phyloP scores from a whole-genome alignment of 108 stramenopile species.

The Cylindrotheca closterium region DNA sequence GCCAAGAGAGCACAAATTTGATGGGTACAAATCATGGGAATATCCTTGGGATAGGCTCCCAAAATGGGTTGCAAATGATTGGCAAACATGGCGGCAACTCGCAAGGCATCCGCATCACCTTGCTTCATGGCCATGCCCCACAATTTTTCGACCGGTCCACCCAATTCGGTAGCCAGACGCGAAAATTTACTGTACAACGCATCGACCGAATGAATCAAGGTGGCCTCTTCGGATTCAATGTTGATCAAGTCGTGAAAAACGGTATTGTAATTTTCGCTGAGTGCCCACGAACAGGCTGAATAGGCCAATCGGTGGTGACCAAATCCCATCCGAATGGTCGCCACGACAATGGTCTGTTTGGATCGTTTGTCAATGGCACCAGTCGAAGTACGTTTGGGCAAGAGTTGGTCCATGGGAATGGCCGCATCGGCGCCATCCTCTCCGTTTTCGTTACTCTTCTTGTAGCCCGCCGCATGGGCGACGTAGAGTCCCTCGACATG shows the following conservation, averaged over 20 bases:
- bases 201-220: conserved; percentile 80
- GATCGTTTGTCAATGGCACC: conserved; percentile 11
- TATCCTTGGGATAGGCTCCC: conserved; percentile 70
- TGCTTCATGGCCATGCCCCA: conserved; percentile 80
- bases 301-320: conserved; percentile 95
- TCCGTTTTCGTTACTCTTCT: conserved; percentile 7
- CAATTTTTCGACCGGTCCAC: conserved; percentile 73
- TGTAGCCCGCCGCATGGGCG: conserved; percentile 19
- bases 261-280: conserved; percentile 40
- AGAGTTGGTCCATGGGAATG: conserved; percentile 9
- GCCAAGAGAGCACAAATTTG: conserved; percentile 82
- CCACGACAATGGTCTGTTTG: conserved; percentile 75
- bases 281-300: conserved; percentile 81
- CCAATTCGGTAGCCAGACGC: conserved; percentile 78
- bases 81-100: conserved; percentile 73
- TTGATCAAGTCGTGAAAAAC: conserved; percentile 93
- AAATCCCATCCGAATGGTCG: conserved; percentile 94
- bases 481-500: conserved; percentile 51
- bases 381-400: conserved; percentile 11
- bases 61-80: conserved; percentile 81
- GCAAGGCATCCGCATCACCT: conserved; percentile 88
- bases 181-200: conserved; percentile 77
- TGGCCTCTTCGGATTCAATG: conserved; percentile 83
- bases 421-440: conserved; percentile 6
- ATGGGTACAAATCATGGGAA: conserved; percentile 88